Evolutionary conservation across 352 stramenopile genomes (phyloP).

Genomic region (Globisporangium solare): DNA sequence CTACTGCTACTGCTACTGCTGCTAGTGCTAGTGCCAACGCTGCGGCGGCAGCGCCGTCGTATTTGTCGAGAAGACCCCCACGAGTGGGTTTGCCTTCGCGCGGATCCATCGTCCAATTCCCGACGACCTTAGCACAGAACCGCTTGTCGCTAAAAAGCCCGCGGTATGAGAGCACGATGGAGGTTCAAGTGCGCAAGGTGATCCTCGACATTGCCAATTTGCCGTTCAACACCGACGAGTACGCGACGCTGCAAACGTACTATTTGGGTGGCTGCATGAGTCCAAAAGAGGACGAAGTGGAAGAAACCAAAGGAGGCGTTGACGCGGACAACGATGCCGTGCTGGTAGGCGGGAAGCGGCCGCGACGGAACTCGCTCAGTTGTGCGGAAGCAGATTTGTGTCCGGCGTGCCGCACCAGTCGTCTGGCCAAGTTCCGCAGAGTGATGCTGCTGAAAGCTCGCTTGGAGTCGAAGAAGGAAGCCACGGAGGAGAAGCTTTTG

Average conservation of each 20-base stretch:
- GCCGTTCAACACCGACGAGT: conserved; percentile 68
- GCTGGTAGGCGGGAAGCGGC: too few species aligned
- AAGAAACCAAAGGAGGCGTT: neutral
- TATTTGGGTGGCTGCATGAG: conserved; percentile 52
- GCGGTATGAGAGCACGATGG: conserved; percentile 69
- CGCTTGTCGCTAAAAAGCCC: conserved; percentile 60
- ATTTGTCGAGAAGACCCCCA: conserved; percentile 13
- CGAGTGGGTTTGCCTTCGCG: conserved; percentile 42
- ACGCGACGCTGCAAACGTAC: conserved; percentile 48
- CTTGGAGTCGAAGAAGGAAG: conserved; percentile 32
- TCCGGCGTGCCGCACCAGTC: conserved; percentile 38
- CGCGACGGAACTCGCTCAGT: neutral
- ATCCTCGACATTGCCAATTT: conserved; percentile 54
- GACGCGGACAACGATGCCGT: neutral
- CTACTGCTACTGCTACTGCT: conserved; percentile 15
- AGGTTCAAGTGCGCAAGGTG: conserved; percentile 65
- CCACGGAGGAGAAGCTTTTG: conserved; percentile 36
- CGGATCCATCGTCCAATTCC: conserved; percentile 31
- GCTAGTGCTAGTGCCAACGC: conserved; percentile 1
- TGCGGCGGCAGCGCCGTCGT: neutral
- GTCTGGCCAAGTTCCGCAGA: conserved; percentile 46
- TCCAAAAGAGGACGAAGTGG: conserved; percentile 17
- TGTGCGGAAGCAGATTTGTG: conserved; percentile 21
- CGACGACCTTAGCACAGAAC: conserved; percentile 31
- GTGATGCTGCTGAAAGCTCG: conserved; percentile 54